Conservation (phyloP, 371 early-diverging fungal species). For the Conidiobolus incongruus region DNA sequence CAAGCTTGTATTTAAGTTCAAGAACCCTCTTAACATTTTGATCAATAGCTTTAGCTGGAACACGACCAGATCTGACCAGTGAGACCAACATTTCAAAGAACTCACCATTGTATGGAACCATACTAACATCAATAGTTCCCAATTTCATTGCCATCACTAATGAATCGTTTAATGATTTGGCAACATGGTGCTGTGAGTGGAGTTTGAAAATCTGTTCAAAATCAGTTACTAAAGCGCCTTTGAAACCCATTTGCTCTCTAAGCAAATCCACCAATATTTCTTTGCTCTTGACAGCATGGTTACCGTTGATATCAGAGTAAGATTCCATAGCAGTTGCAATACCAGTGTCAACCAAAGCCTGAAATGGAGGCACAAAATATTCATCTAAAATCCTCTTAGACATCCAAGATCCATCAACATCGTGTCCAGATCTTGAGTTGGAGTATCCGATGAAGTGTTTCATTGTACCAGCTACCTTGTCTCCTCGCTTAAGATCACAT, state of each 20-base stretch:
- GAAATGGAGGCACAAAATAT: no score
- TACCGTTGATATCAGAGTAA: slow-evolving; percentile 35
- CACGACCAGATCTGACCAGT: neutral
- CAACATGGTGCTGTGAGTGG: slow-evolving; percentile 20
- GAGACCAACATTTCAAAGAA: neutral
- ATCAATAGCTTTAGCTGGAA: neutral
- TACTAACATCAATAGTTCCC: no score
- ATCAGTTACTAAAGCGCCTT: slow-evolving; percentile 39
- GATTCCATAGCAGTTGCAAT: slow-evolving; percentile 41
- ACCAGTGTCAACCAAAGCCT: no score
- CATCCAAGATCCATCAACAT: slow-evolving; percentile 29
- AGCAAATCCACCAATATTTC: slow-evolving; percentile 25
- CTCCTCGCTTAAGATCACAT: no score
- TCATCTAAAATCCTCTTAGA: slow-evolving; percentile 29
- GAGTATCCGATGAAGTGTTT: no score
- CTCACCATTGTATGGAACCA: slow-evolving; percentile 21
- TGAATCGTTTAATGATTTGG: slow-evolving; percentile 17
- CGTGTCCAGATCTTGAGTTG: slow-evolving; percentile 23
- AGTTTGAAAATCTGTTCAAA: slow-evolving; percentile 33
- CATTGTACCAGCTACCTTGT: no score
- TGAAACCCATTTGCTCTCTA: slow-evolving; percentile 25
- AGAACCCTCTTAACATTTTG: no score
- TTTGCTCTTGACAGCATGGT: slow-evolving; percentile 25
- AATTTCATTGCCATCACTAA: slow-evolving; percentile 17
- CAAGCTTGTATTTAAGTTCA: no score